Evolutionary conservation across 1,139 yeast species (phyloP), one percentile per base, ranked within the genome.

Genomic region (Yamadazyma dendronema): DNA sequence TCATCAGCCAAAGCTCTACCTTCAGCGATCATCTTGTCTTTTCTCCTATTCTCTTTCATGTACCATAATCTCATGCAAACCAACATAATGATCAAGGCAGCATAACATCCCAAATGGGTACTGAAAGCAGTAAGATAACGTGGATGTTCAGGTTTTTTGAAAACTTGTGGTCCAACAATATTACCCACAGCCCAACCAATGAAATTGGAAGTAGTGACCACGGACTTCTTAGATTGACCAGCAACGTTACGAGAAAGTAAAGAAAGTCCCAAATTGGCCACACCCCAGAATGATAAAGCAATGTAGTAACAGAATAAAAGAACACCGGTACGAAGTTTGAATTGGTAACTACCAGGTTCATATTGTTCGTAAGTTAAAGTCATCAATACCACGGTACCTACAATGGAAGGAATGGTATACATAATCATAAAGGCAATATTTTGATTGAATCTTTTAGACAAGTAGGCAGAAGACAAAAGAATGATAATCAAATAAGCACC

Each of bases 321-420:
- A 31, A 51, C 45, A 37, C 54, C 39, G 24, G 45, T 34, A 48
- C 51, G 21, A 40, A 42, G 19, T 46, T 44, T 22, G 37, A 32
- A 33, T 45, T 53, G 37, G 49, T 53, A 30, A 46, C 47, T 9
- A 46, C 57, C 31, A 48, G 44, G 8, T 53, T 49, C 38, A 39
- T 40, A 40, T 50, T 42, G 12, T 48, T 55, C 22, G 43, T 48
- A 43, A 41, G 61, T 17, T 53, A 62, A 38, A 35, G 60, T 30
- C 64, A 62, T 43, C 43, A 66, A 50, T 11, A 66, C 67, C 26
- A 65, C 62, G 12, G 65, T 59, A 11, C 72, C 72, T 12, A 65
- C 43, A 12, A 66, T 57, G 3, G 69, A 57, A 6, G 71, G 69
- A 11, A 62, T 46, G 23, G 65, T 53, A 31, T 51, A 51, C 22